phyloP scores from a whole-genome alignment of 2,329 filamentous ascomycete genomes.

The Colletotrichum cordylinicola region DNA sequence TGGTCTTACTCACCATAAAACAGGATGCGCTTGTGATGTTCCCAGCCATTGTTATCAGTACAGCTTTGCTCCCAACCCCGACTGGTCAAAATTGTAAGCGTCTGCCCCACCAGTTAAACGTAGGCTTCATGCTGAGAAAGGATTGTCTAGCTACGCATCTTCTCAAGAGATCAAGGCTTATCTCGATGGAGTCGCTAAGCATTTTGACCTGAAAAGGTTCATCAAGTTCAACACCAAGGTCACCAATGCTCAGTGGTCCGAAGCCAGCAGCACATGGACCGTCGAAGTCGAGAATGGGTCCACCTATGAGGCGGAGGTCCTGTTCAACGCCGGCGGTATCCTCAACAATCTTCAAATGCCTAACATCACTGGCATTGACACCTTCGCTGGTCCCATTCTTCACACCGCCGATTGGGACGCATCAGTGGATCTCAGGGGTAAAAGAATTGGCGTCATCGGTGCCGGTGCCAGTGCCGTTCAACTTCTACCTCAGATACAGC shows the following conservation, averaged over 20 bases:
- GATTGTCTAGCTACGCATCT: neutral
- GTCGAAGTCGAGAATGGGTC: neutral
- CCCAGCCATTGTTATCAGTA: neutral
- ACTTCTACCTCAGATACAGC: neutral
- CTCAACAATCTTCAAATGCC: neutral
- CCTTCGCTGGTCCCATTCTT: neutral
- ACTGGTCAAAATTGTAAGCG: neutral
- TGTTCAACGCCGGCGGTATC: neutral
- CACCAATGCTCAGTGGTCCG: neutral
- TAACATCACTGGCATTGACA: neutral
- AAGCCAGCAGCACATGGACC: neutral
- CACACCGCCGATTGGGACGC: neutral
- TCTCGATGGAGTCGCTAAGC: neutral
- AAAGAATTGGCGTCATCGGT: neutral
- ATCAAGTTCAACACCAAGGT: neutral
- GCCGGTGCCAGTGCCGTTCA: neutral
- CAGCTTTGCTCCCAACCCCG: neutral
- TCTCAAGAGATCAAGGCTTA: neutral
- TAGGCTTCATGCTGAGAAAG: neutral
- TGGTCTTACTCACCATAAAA: fast-evolving
- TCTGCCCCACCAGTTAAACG: neutral
- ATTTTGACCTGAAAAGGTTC: neutral
- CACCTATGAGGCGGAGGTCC: neutral
- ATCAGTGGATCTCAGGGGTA: neutral
- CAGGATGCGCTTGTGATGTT: neutral